Evolutionary conservation across 2,329 filamentous ascomycete genomes (phyloP), one percentile per base, ranked within the genome.

Genomic region (Alternaria viburni): DNA sequence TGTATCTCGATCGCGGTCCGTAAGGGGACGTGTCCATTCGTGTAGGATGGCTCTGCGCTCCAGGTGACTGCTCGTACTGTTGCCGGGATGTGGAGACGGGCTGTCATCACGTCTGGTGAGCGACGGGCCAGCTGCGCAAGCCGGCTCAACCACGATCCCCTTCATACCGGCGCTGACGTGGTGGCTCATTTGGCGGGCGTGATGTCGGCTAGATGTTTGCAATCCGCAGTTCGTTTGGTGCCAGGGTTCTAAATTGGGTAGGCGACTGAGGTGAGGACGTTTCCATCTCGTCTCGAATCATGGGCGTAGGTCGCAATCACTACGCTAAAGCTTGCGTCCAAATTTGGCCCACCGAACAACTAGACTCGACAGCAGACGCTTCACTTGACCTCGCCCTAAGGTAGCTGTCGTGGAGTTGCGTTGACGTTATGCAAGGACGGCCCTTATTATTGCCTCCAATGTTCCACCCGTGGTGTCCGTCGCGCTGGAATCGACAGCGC

Each of bases 401-500:
- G 61, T 57, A 45, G 59, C 45, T 65, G 62, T 57, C 61, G 58
- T 58, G 51, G 61, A 61, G 47, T 63, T 59, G 55, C 36, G 61
- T 66, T 51, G 43, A 50, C 52, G 54, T 50, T 55, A 75, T 74
- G 74, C 72, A 74, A 76, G 74, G 72, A 73, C 65, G 57, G 66
- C 63, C 54, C 57, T 65, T 61, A 26, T 36, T 44, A 54, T 68
- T 64, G 65, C 44, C 21, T 55, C 57, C 69, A 70, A 75, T 69
- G 74, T 77, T 70, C 54, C 72, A 76, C 72, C 74, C 75, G 74
- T 66, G 52, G 54, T 70, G 70, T 68, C 65, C 61, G 26, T 25
- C 21, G 61, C 47, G 68, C 61, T 70, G 65, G 64, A 66, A 60
- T 61, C 61, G 54, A 54, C 62, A 60, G 58, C 58, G 50, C 68